Percentiles rank a stretch among this genome's conserved stretches.
Conservation (phyloP, 208 protist species). For the Trypanosoma theileri region DNA sequence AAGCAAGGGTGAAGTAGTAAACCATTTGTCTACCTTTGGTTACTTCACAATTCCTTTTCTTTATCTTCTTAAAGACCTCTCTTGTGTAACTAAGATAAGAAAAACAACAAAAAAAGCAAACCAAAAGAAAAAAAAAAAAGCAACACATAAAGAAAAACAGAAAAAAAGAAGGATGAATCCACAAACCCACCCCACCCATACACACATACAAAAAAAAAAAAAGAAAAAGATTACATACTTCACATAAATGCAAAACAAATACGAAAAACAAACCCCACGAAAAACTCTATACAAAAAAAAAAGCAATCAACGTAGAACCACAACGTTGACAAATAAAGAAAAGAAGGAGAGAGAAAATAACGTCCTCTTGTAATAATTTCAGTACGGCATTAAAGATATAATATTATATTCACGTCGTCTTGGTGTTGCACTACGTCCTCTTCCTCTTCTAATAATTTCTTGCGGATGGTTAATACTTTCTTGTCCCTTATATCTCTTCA, state of each 20-base stretch:
- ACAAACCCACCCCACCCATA: conserved; percentile 11
- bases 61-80: neutral
- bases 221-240: neutral
- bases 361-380: conserved; percentile 12
- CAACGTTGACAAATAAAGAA: neutral
- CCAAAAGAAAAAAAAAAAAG: neutral
- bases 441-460: conserved; percentile 37
- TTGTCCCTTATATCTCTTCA: neutral
- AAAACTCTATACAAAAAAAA: neutral
- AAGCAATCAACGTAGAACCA: neutral
- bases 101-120: conserved; percentile 23
- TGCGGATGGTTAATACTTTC: neutral
- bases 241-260: neutral
- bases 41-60: conserved; percentile 16
- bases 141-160: too few relatives aligned
- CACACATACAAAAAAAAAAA: conserved; percentile 10
- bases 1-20: conserved; percentile 91
- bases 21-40: conserved; percentile 61
- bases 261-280: neutral
- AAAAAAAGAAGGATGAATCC: conserved; percentile 23
- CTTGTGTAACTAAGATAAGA: conserved; percentile 18
- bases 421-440: conserved; percentile 32
- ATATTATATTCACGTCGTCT: conserved; percentile 54
- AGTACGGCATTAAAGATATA: conserved; percentile 53
- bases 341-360: neutral